Evolutionary conservation across 202 grass and related monocot genomes (phyloP).

Genomic region (Carex arenaria): DNA sequence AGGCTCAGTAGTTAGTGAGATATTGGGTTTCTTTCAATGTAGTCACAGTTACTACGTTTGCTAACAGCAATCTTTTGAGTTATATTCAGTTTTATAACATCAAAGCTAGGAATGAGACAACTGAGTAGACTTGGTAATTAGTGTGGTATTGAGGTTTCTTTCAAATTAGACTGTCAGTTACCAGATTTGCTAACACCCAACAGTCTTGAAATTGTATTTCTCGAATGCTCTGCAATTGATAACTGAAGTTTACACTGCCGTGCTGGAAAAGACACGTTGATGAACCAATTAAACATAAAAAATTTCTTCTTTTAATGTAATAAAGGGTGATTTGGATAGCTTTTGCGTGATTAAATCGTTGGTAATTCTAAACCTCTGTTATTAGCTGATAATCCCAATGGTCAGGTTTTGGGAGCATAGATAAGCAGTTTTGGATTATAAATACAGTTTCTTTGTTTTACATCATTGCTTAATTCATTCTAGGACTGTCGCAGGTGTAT

Average conservation of each 20-base stretch:
- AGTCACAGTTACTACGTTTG: not conserved
- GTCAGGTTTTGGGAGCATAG: not conserved
- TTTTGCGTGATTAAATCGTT: not conserved
- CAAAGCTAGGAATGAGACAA: not conserved
- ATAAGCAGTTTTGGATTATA: not conserved
- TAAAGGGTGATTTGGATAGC: not conserved
- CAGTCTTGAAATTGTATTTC: not conserved
- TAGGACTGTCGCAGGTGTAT: slow-evolving; percentile 44
- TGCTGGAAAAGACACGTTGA: too few species aligned
- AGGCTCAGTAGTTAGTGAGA: not conserved
- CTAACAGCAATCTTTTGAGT: not conserved
- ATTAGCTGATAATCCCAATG: not conserved
- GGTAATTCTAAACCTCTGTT: not conserved
- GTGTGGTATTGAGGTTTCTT: not conserved
- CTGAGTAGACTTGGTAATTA: not conserved
- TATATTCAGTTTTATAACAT: not conserved
- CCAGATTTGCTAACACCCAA: not conserved
- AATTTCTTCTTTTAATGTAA: not conserved
- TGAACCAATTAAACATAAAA: not conserved
- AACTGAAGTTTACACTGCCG: not conserved
- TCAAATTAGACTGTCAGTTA: not conserved
- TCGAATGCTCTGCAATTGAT: not conserved
- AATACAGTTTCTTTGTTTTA: slow-evolving; percentile 1
- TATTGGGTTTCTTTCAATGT: not conserved
- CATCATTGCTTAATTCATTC: slow-evolving; percentile 4